Percentiles rank a stretch among this genome's conserved stretches.
phyloP scores from a whole-genome alignment of 2,329 filamentous ascomycete genomes.

The Calonectria pauciramosa region DNA sequence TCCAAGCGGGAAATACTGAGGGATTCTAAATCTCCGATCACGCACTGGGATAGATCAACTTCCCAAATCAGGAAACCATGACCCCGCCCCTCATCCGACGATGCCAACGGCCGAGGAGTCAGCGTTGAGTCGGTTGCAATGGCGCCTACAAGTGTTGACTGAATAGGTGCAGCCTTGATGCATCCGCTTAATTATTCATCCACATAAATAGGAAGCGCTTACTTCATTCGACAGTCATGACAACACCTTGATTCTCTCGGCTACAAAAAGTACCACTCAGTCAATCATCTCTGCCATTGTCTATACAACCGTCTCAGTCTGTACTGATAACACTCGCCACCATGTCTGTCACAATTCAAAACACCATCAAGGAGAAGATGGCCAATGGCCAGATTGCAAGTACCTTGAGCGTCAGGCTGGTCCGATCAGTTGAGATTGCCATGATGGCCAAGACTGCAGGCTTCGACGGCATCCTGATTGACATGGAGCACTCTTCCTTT shows the following conservation, averaged over 20 bases:
- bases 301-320: neutral
- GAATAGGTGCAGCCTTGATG: neutral
- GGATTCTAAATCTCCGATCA: neutral
- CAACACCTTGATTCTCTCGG: neutral
- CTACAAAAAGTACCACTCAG: neutral
- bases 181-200: slow-evolving; percentile 4
- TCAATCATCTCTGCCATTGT: neutral
- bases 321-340: neutral
- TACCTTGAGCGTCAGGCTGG: slow-evolving; percentile 49
- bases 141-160: neutral
- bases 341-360: slow-evolving; percentile 41
- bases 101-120: neutral
- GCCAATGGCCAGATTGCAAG: slow-evolving; percentile 43
- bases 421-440: slow-evolving; percentile 49
- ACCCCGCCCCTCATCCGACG: neutral
- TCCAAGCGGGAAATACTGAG: neutral
- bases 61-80: neutral
- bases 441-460: slow-evolving; percentile 51
- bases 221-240: neutral
- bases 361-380: slow-evolving; percentile 46
- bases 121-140: neutral
- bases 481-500: slow-evolving; percentile 54
- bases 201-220: neutral
- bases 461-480: slow-evolving; percentile 54
- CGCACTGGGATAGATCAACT: neutral